Percentiles rank a stretch among this genome's conserved stretches.
Evolutionary conservation across 2,329 filamentous ascomycete species (phyloP).

Genomic region (Aureobasidium uvarum): DNA sequence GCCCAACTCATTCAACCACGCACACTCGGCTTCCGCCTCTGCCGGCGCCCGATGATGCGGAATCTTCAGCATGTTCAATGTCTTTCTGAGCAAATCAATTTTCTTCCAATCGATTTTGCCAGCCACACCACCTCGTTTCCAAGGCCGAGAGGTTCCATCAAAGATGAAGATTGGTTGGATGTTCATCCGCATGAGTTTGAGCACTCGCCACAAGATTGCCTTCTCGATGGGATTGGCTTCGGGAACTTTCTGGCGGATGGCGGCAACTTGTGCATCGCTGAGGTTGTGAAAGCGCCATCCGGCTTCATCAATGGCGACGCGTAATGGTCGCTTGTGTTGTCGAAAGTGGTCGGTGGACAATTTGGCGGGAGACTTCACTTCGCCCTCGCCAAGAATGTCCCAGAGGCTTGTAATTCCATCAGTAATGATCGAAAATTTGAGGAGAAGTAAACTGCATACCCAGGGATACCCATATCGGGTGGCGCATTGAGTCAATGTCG

Average conservation of each 20-base stretch:
- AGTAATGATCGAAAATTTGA: neutral
- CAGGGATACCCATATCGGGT: conserved; percentile 26
- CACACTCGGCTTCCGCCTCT: conserved; percentile 52
- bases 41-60: conserved; percentile 48
- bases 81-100: conserved; percentile 39
- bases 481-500: neutral
- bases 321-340: conserved; percentile 39
- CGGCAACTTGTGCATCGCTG: conserved; percentile 37
- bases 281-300: conserved; percentile 49
- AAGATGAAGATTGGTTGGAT: conserved; percentile 57
- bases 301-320: conserved; percentile 47
- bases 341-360: conserved; percentile 42
- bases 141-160: conserved; percentile 50
- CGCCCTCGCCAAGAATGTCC: conserved; percentile 42
- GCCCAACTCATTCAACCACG: conserved; percentile 44
- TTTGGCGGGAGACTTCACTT: conserved; percentile 39
- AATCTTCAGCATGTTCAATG: conserved; percentile 43
- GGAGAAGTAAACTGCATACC: neutral
- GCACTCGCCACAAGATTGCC: conserved; percentile 43
- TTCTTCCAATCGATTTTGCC: conserved; percentile 39
- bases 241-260: conserved; percentile 40
- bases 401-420: conserved; percentile 34
- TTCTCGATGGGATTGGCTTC: conserved; percentile 47
- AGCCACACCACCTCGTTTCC: conserved; percentile 39
- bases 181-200: conserved; percentile 50